Base-by-base conservation (phyloP, 352 stramenopile genomes). In the Pythium catenulatum region DNA sequence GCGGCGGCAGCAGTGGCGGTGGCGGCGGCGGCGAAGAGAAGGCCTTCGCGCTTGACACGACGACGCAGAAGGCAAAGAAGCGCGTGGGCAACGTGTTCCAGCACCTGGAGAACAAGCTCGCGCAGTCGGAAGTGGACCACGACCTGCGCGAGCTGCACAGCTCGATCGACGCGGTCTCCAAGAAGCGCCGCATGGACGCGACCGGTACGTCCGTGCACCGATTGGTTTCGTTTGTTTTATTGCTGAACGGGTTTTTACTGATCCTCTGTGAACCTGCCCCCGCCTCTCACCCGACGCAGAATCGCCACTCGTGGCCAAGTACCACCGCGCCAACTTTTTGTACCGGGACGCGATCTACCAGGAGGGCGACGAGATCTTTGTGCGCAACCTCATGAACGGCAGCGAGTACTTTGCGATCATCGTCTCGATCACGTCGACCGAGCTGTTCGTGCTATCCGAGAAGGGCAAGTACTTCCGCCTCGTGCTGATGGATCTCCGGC, bases 301-400 rank as follows among this genome's bases (percentile, higher is more conserved):
- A 43, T 82, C 91, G 23, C 88, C 90, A 23, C 88, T 95, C 46
- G 72, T 87, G 65, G 92, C 89, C 46, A 94, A 95, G 50, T 96
- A 95, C 88, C 94, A 97, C 76, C 92, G 93, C 68, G 92, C 93
- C 78, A 96, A 95, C 77, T 89, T 97, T 46, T 82, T 97, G 59
- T 97, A 97, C 68, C 92, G 90, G 75, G 94, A 97, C 76, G 92
- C 84, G 83, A 89, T 97, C 73, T 95, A 96, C 79, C 92, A 97
- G 48, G 94, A 97, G 80, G 94, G 94, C 72, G 95, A 97, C 75
- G 94, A 97, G 56, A 88, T 97, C 59, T 94, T 93, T 83, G 94
- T 97, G 74, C 92, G 94, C 83, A 92, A 96, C 85, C 90, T 94
- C 68, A 85, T 88, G 59, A 91, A 83, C 19, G 91, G 91, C 27